Evolutionary conservation across 2,329 filamentous ascomycete species (phyloP), one percentile per base, ranked within the genome.

Genomic region (Diaporthe citriasiana): DNA sequence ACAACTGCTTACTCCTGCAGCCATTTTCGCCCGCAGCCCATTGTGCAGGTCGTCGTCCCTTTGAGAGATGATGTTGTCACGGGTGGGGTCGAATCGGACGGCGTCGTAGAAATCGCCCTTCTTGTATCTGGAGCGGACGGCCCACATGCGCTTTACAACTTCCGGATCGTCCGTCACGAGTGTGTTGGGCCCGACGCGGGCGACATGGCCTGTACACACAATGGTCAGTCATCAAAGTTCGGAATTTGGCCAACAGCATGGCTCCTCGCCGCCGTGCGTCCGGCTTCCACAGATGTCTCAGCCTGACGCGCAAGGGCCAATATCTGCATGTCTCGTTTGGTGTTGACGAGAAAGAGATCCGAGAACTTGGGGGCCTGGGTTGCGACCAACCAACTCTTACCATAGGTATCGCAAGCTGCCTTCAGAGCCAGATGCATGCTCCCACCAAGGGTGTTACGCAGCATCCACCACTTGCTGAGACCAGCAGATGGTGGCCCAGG

Each of bases 11-110:
- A 85, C 85, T 27, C 83, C 85, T 1, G 84, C 80, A 6, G 83
- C 81, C 84, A 87, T 86, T 73, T 85, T 84, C 27, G 83, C 81
- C n/a, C 85, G 79, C 76, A 87, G 82, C 7, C 79, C 79, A 51
- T 79, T 79, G 74, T 85, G 84, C 68, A 80, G 79, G 3, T 75
- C 74, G 38, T 84, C 82, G 45, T 83, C 77, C 38, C 81, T 79
- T 75, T 82, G 75, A 2, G 82, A 84, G 50, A 83, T 79, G 38
- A 84, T 77, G 38, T 82, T 83, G 75, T 84, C 80, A 50, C 82
- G 77, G 38, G 78, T 81, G 8, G 82, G 82, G 27, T 81, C 79
- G 76, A 84, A 81, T 42, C 82, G 82, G 19, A 83, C 80, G 8
- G 82, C 81, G 53, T 82, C 80, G 74, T 84, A 84, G 60, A 82